These are phyloP conservation scores for Naganishia vaughanmartiniae DNA, from an alignment of 768 basidiomycete species.

Conservation along the genomic window DNA sequence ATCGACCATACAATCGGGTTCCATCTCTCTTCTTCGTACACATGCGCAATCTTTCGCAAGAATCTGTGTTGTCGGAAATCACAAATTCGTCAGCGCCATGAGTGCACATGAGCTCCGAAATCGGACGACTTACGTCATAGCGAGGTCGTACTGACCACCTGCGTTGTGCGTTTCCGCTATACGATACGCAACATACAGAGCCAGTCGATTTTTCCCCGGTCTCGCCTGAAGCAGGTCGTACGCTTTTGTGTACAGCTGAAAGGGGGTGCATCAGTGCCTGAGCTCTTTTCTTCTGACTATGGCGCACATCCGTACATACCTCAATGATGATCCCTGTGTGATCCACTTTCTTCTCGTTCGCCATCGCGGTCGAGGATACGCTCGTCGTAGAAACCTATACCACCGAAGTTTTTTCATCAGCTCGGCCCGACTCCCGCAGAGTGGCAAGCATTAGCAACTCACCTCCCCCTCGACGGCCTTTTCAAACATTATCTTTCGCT, in stretches of 20 bases:
- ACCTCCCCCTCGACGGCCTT: slow-evolving; percentile 63
- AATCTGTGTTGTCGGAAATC: slow-evolving; percentile 56
- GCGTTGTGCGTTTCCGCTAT: slow-evolving; percentile 84
- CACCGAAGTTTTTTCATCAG: background rate
- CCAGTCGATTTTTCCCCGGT: slow-evolving; percentile 73
- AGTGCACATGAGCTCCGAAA: background rate
- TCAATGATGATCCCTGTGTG: slow-evolving; percentile 79
- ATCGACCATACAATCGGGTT: slow-evolving; percentile 68
- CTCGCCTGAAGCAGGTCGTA: slow-evolving; percentile 87
- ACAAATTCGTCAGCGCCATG: background rate
- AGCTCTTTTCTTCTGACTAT: background rate
- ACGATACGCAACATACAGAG: slow-evolving; percentile 83
- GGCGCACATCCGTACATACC: slow-evolving; percentile 54
- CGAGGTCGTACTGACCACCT: slow-evolving; percentile 79
- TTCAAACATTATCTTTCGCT: slow-evolving; percentile 67
- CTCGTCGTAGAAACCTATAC: background rate
- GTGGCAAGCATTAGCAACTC: slow-evolving; percentile 30
- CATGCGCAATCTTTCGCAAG: slow-evolving; percentile 90
- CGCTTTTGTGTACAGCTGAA: slow-evolving; percentile 83
- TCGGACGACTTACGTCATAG: slow-evolving; percentile 64
- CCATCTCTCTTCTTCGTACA: slow-evolving; percentile 85
- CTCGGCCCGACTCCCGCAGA: background rate
- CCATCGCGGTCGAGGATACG: slow-evolving; percentile 61
- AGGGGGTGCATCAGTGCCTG: background rate
- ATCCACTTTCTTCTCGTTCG: slow-evolving; percentile 89